Conservation (phyloP, 768 basidiomycete genomes). For the Suillus placidus region DNA sequence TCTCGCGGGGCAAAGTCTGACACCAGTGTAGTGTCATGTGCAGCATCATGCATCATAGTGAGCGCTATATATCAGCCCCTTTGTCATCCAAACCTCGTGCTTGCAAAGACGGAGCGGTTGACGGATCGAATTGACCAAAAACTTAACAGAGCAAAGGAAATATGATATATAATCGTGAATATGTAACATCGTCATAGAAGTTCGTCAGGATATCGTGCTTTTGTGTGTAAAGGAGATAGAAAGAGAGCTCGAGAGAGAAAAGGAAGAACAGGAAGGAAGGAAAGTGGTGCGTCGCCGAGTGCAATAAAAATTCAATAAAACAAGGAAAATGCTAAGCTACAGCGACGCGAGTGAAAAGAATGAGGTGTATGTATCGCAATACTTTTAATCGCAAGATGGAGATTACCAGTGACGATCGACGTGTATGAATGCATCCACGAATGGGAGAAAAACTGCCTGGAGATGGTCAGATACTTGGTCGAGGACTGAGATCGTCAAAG, state of each 20-base stretch:
- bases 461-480: not conserved
- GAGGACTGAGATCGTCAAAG: too few species aligned
- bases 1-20: too few species aligned
- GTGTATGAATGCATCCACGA: constrained; percentile 5
- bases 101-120: not conserved
- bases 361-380: constrained; percentile 9
- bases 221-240: constrained; percentile 3
- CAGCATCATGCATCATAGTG: not conserved
- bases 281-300: constrained; percentile 8
- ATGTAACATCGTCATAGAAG: constrained; percentile 4
- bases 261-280: not conserved
- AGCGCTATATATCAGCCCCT: not conserved
- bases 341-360: constrained; percentile 11
- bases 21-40: not conserved
- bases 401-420: not conserved
- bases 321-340: constrained; percentile 5
- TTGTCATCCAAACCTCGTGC: not conserved
- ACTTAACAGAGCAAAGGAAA: not conserved
- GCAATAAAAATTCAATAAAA: constrained; percentile 7
- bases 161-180: constrained; percentile 8
- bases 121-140: not conserved
- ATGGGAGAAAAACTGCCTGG: constrained; percentile 1
- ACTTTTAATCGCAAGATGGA: constrained; percentile 14
- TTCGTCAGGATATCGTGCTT: constrained; percentile 9
- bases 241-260: not conserved